Percentiles rank a stretch among this genome's conserved stretches.
Evolutionary conservation across 129 eudicot species (phyloP).

Genomic region (Tagetes erecta): DNA sequence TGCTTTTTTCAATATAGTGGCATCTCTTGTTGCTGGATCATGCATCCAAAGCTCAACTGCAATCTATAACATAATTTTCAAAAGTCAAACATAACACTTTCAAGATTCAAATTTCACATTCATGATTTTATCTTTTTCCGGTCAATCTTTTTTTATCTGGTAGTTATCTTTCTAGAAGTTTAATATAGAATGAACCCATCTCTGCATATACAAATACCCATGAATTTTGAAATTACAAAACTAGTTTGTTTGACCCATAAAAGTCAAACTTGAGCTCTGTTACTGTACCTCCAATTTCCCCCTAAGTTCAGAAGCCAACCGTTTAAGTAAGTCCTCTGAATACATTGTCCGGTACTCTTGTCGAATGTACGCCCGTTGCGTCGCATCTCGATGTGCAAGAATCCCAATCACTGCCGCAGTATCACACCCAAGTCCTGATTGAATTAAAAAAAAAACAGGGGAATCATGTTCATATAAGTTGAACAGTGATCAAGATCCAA

Average conservation of each 20-base stretch:
- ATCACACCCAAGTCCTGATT: constrained; percentile 53
- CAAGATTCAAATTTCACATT: constrained; percentile 25
- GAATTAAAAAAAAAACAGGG: neutral
- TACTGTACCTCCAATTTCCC: constrained; percentile 37
- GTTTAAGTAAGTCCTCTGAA: constrained; percentile 45
- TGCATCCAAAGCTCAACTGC: constrained; percentile 74
- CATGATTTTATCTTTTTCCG: neutral
- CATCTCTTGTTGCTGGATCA: constrained; percentile 66
- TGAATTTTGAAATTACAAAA: neutral
- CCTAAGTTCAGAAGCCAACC: constrained; percentile 48
- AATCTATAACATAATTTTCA: constrained; percentile 32
- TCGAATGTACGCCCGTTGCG: constrained; percentile 43
- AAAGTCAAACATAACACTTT: constrained; percentile 20
- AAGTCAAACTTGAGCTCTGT: constrained; percentile 18
- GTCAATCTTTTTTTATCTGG: neutral
- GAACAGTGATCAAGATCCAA: neutral
- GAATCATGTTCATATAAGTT: neutral
- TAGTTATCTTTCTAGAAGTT: neutral
- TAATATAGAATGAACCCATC: neutral
- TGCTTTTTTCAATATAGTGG: constrained; percentile 40
- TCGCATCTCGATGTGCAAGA: constrained; percentile 53
- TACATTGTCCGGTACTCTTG: constrained; percentile 49
- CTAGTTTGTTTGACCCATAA: neutral
- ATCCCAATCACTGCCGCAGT: constrained; percentile 43
- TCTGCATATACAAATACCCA: neutral